phyloP scores from a whole-genome alignment of 257 asterid genomes.

The Ophiorrhiza pumila region DNA sequence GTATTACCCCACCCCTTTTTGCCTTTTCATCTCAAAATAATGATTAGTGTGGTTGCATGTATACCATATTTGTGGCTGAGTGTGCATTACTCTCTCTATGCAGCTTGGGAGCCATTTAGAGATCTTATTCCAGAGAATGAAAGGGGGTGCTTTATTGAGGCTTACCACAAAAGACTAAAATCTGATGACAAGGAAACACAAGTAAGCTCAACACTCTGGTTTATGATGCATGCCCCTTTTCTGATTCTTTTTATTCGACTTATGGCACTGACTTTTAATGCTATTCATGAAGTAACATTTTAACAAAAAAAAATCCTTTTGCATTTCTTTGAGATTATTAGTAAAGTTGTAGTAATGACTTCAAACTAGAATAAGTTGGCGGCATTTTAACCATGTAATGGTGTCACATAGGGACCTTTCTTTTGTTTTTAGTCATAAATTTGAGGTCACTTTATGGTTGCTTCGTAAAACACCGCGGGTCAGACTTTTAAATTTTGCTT shows the following conservation, averaged over 20 bases:
- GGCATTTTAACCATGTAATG: background rate
- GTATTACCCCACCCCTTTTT: background rate
- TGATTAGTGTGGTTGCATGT: background rate
- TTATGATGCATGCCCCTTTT: constrained; percentile 14
- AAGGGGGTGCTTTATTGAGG: constrained; percentile 73
- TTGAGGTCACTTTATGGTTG: background rate
- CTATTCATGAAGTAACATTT: background rate
- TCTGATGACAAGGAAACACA: constrained; percentile 78
- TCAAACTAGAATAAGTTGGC: background rate
- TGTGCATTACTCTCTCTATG: constrained; percentile 15
- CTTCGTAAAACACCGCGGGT: background rate
- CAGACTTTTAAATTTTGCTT: background rate
- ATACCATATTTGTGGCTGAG: constrained; percentile 4
- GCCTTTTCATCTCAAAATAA: background rate
- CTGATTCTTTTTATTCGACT: constrained; percentile 4
- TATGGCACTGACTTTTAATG: background rate
- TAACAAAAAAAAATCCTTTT: background rate
- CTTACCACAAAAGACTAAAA: constrained; percentile 84
- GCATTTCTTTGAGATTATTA: background rate
- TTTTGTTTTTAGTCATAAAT: background rate
- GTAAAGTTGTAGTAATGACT: background rate
- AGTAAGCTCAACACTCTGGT: constrained; percentile 42
- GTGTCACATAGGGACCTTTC: background rate
- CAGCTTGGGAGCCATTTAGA: constrained; percentile 96
- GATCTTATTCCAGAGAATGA: constrained; percentile 91